Conservation (phyloP, 192 early-diverging fungal species). For the Glomus cerebriforme region DNA sequence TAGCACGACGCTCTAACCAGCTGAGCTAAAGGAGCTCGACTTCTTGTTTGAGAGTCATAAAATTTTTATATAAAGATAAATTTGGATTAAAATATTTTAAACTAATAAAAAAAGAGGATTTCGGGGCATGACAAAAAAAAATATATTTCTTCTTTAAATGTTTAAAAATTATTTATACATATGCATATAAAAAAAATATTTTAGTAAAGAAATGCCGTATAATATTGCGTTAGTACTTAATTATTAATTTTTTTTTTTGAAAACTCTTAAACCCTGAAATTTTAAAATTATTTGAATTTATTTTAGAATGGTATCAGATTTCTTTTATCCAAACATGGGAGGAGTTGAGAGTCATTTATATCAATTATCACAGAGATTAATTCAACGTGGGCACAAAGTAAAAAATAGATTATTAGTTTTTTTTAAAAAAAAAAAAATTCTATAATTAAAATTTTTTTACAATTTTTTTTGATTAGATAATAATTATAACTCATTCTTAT, state of each 20-base stretch:
- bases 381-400: slow-evolving; percentile 90
- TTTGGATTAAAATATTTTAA: too few relatives aligned
- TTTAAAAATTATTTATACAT: too few relatives aligned
- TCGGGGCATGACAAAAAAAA: too few relatives aligned
- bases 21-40: slow-evolving; percentile 30
- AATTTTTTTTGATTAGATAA: slow-evolving; percentile 52
- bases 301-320: slow-evolving; percentile 90
- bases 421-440: too few relatives aligned
- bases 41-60: not conserved
- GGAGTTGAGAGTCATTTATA: slow-evolving; percentile 96
- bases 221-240: slow-evolving; percentile 23
- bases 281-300: not conserved
- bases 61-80: too few relatives aligned
- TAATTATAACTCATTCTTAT: slow-evolving; percentile 94
- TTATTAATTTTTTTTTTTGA: not conserved
- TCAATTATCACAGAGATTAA: slow-evolving; percentile 85
- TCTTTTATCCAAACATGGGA: slow-evolving; percentile 97
- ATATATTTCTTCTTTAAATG: too few relatives aligned
- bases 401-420: not conserved
- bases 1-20: slow-evolving; percentile 36
- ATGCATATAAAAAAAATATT: too few relatives aligned
- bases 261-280: not conserved
- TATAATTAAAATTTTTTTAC: not conserved
- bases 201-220: slow-evolving; percentile 25
- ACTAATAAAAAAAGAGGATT: too few relatives aligned